Percentiles rank a stretch among this genome's conserved stretches.
Conservation (phyloP, 2,329 filamentous ascomycete genomes). For the Xylaria digitata region DNA sequence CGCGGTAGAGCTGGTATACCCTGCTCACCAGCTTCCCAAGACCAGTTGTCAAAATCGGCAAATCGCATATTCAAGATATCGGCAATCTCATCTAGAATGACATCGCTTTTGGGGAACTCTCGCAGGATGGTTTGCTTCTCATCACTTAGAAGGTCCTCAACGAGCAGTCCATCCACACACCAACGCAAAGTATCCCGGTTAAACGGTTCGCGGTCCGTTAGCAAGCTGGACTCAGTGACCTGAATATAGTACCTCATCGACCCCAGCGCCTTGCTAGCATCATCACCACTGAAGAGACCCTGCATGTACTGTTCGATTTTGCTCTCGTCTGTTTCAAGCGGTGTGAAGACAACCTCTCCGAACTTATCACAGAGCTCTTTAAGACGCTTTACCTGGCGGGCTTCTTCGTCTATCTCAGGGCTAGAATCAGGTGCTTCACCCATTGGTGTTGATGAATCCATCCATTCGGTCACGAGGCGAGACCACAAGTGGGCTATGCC, state of each 20-base stretch:
- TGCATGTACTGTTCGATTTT: constrained; percentile 50
- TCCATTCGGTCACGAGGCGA: constrained; percentile 55
- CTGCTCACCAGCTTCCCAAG: constrained; percentile 55
- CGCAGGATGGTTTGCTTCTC: constrained; percentile 55
- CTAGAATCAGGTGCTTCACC: constrained; percentile 16
- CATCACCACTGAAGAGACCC: constrained; percentile 48
- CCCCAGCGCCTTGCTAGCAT: constrained; percentile 41
- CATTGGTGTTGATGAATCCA: constrained; percentile 45
- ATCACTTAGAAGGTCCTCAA: constrained; percentile 56
- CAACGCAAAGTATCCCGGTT: constrained; percentile 46
- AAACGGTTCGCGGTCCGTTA: constrained; percentile 49
- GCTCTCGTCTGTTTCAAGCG: constrained; percentile 49
- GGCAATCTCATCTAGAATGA: constrained; percentile 56
- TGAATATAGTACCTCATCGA: constrained; percentile 33
- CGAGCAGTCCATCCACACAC: constrained; percentile 54
- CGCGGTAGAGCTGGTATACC: constrained; percentile 57
- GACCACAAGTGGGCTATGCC: constrained; percentile 52
- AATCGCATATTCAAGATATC: constrained; percentile 59
- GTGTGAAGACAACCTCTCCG: constrained; percentile 54
- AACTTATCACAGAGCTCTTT: constrained; percentile 54
- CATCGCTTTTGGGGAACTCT: constrained; percentile 54
- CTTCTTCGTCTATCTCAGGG: constrained; percentile 48
- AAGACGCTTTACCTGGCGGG: constrained; percentile 53
- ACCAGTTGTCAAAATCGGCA: constrained; percentile 55
- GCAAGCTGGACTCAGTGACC: constrained; percentile 38